phyloP scores from a whole-genome alignment of 768 basidiomycete genomes.

The Suillus ampliporus region DNA sequence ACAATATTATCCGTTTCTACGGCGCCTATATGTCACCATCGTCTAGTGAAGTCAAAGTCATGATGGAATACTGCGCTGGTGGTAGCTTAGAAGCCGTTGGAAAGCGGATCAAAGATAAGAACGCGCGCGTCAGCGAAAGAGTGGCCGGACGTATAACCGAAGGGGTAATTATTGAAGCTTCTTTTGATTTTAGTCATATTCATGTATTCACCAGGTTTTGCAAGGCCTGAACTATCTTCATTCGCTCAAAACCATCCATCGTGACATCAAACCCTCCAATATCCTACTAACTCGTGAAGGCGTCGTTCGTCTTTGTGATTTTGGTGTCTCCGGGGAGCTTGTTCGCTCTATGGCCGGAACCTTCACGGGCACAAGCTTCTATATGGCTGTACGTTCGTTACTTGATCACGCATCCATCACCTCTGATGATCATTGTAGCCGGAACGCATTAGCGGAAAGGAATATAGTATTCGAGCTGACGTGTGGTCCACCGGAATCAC shows the following conservation, averaged over 20 bases:
- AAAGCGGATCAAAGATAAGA: constrained; percentile 78
- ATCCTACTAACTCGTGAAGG: constrained; percentile 90
- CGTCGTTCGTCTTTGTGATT: constrained; percentile 91
- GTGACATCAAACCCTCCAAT: constrained; percentile 95
- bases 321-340: constrained; percentile 96
- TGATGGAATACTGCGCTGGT: constrained; percentile 91
- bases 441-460: constrained; percentile 90
- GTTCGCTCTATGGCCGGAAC: constrained; percentile 92
- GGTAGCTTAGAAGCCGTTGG: constrained; percentile 91
- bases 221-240: constrained; percentile 96
- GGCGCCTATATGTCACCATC: constrained; percentile 91
- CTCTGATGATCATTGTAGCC: constrained; percentile 55
- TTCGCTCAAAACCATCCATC: constrained; percentile 89
- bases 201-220: constrained; percentile 59
- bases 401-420: background rate
- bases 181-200: constrained; percentile 8
- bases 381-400: constrained; percentile 88
- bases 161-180: constrained; percentile 62
- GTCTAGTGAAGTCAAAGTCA: constrained; percentile 90
- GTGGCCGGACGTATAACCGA: constrained; percentile 93
- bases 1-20: constrained; percentile 90
- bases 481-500: constrained; percentile 99
- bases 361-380: constrained; percentile 96
- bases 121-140: constrained; percentile 82
- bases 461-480: constrained; percentile 94